A percentile compares a stretch with the other conserved stretches of the same genome.
phyloP scores from a whole-genome alignment of 2,329 filamentous ascomycete species.

The Botrytis sinoallii region DNA sequence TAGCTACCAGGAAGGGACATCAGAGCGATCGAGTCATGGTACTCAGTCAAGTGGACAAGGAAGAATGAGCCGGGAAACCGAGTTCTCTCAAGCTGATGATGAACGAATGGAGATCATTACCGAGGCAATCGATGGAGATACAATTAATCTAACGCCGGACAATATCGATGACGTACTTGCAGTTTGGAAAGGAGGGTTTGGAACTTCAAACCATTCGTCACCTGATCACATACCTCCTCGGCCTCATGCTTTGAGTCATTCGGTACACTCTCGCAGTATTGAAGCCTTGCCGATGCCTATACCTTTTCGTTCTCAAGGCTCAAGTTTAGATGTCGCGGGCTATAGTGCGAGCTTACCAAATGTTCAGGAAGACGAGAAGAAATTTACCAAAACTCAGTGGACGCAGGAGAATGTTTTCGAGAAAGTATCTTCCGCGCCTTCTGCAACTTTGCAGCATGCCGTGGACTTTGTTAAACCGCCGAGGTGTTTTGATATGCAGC shows the following conservation, averaged over 20 bases:
- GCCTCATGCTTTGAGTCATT: not conserved
- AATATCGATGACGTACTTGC: conserved; percentile 6
- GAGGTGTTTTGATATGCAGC: not conserved
- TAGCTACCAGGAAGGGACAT: not conserved
- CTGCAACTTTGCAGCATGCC: not conserved
- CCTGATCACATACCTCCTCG: not conserved
- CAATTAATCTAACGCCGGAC: not conserved
- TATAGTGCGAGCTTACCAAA: not conserved
- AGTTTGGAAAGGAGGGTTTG: not conserved
- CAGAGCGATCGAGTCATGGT: not conserved
- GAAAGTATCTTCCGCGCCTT: not conserved
- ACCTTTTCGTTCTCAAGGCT: not conserved
- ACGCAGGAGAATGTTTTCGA: not conserved
- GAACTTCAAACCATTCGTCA: not conserved
- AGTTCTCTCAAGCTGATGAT: not conserved
- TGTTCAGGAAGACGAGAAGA: no score
- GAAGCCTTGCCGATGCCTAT: not conserved
- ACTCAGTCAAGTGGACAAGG: not conserved
- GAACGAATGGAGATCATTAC: not conserved
- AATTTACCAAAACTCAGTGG: not conserved
- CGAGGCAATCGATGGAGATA: not conserved
- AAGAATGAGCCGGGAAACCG: not conserved
- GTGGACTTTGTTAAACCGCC: not conserved
- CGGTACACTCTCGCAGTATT: not conserved
- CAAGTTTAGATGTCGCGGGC: not conserved